These are phyloP conservation scores for Flaveria sonorensis DNA, from an alignment of 129 eudicot genomes.

Conservation along the genomic window DNA sequence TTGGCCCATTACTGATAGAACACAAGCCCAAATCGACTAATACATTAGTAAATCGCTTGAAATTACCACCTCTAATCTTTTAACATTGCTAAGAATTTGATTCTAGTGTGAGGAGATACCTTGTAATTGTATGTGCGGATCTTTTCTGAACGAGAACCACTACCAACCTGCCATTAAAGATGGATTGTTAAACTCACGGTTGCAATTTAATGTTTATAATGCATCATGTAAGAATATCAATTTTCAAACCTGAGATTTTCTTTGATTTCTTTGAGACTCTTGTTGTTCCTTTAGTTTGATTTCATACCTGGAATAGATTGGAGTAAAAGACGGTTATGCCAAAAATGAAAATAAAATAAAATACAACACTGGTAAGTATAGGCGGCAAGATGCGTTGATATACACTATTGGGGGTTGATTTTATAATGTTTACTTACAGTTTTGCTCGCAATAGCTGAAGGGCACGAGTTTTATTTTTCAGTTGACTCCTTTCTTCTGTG, in stretches of 20 bases:
- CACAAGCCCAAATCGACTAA: background rate
- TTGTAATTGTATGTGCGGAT: constrained; percentile 95
- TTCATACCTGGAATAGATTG: constrained; percentile 64
- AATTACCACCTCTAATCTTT: background rate
- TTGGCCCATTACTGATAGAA: background rate
- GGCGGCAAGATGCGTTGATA: background rate
- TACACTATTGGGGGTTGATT: background rate
- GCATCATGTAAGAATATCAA: constrained; percentile 4
- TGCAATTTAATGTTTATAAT: constrained; percentile 13
- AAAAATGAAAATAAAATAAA: background rate
- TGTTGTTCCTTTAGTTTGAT: constrained; percentile 95
- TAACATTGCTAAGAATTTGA: background rate
- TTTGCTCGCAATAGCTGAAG: constrained; percentile 89
- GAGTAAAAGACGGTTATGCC: constrained; percentile 8
- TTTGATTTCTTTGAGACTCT: constrained; percentile 74
- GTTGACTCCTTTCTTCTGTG: constrained; percentile 97
- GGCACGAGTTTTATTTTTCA: constrained; percentile 78
- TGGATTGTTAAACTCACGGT: background rate
- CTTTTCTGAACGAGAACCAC: constrained; percentile 98
- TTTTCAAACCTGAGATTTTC: constrained; percentile 75
- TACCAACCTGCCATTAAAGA: constrained; percentile 70
- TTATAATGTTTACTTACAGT: constrained; percentile 54
- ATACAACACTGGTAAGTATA: background rate
- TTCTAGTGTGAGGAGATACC: constrained; percentile 41
- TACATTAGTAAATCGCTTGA: background rate